Conservation (phyloP, 2,329 filamentous ascomycete genomes). For the Malbranchea zuffiana region DNA sequence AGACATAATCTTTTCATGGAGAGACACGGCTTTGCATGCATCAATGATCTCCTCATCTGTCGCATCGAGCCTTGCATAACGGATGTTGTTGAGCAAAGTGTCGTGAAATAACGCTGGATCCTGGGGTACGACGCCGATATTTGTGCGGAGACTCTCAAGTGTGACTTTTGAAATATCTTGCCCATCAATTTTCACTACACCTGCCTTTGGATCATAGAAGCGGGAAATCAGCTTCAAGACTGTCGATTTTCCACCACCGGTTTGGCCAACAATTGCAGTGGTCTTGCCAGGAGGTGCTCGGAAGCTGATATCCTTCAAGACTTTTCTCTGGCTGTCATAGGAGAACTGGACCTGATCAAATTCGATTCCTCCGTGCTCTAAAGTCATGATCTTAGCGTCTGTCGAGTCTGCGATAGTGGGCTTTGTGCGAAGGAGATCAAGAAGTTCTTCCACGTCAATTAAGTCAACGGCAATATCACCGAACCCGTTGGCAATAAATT, state of each 20-base stretch:
- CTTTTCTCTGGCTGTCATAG: conserved; percentile 41
- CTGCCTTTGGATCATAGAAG: conserved; percentile 43
- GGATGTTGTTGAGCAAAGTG: conserved; percentile 53
- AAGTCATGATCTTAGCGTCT: conserved; percentile 28
- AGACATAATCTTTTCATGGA: conserved; percentile 53
- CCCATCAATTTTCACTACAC: conserved; percentile 43
- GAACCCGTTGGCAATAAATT: conserved; percentile 41
- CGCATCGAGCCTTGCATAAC: conserved; percentile 51
- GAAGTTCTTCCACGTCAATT: conserved; percentile 49
- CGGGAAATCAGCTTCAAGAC: conserved; percentile 45
- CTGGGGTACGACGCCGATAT: conserved; percentile 55
- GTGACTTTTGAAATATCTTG: conserved; percentile 50
- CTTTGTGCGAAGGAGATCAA: conserved; percentile 40
- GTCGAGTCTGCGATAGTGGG: conserved; percentile 34
- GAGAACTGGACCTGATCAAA: conserved; percentile 43
- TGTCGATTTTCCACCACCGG: conserved; percentile 48
- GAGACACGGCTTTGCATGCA: conserved; percentile 50
- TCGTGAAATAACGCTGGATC: conserved; percentile 54
- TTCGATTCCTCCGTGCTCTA: conserved; percentile 36
- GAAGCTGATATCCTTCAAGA: conserved; percentile 41
- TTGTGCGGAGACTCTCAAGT: conserved; percentile 46
- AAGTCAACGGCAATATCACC: conserved; percentile 42
- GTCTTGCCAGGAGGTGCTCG: conserved; percentile 40
- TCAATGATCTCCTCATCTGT: conserved; percentile 50
- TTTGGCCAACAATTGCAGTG: conserved; percentile 47